Conservation (phyloP, 306 rosid genomes). For the Prosopis cineraria region DNA sequence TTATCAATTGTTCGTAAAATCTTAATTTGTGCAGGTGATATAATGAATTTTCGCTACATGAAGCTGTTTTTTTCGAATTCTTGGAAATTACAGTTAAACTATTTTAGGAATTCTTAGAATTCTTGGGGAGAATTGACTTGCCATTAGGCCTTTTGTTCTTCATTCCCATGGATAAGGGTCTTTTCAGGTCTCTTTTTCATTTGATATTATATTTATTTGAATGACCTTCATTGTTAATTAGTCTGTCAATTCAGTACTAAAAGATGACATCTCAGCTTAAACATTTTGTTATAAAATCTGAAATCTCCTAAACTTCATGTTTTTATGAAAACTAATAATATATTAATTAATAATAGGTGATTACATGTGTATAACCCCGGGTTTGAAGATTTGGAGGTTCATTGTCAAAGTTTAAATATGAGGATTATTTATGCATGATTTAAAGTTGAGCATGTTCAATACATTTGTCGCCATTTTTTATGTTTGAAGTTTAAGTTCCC, state of each 20-base stretch:
- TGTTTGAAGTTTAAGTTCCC: background rate
- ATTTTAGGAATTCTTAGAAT: background rate
- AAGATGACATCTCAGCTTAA: too few relatives aligned
- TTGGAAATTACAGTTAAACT: background rate
- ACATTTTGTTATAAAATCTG: too few relatives aligned
- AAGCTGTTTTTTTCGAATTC: background rate
- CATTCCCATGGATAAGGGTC: background rate
- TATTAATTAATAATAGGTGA: too few relatives aligned
- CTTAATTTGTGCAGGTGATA: background rate
- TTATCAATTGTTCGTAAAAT: background rate
- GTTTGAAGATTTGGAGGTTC: too few relatives aligned
- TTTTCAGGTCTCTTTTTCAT: background rate
- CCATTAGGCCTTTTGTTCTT: background rate
- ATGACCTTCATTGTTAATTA: too few relatives aligned
- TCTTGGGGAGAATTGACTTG: background rate
- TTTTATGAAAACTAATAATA: too few relatives aligned
- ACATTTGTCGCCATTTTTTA: background rate
- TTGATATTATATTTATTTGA: background rate
- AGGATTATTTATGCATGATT: too few relatives aligned
- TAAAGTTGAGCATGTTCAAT: too few relatives aligned
- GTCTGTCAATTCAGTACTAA: too few relatives aligned
- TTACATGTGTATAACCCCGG: too few relatives aligned
- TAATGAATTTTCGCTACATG: background rate
- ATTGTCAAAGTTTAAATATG: too few relatives aligned
- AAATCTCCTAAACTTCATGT: too few relatives aligned